Conservation (phyloP, 1,284 basidiomycete genomes). For the Pulveroboletus sp. region DNA sequence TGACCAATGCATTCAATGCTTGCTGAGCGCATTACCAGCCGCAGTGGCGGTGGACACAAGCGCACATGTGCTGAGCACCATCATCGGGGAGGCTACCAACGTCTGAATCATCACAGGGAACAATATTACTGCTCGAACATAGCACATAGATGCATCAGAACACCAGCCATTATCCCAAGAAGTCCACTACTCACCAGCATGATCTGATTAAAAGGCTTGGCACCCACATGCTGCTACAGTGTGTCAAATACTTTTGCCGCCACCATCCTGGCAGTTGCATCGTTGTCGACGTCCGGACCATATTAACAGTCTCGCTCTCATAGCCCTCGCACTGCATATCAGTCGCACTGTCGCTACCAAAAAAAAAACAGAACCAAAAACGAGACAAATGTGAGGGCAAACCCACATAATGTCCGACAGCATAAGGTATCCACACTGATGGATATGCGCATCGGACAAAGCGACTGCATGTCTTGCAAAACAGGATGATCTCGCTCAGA, state of each 20-base stretch:
- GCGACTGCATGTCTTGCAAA: slow-evolving; percentile 61
- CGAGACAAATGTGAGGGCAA: background rate
- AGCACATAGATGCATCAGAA: slow-evolving; percentile 1
- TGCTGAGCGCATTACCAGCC: slow-evolving; percentile 87
- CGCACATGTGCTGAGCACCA: slow-evolving; percentile 94
- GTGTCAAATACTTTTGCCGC: slow-evolving; percentile 94
- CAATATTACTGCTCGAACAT: slow-evolving; percentile 89
- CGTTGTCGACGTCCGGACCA: slow-evolving; percentile 88
- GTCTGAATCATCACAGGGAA: slow-evolving; percentile 99
- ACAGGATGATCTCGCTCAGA: slow-evolving; percentile 80
- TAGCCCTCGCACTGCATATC: slow-evolving; percentile 87
- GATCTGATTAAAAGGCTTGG: slow-evolving; percentile 93
- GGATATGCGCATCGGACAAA: slow-evolving; percentile 70
- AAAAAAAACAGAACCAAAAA: background rate
- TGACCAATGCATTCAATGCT: slow-evolving; percentile 75
- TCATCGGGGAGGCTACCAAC: slow-evolving; percentile 86
- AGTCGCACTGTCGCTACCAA: slow-evolving; percentile 72
- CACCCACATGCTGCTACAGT: slow-evolving; percentile 87
- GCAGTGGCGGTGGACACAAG: slow-evolving; percentile 89
- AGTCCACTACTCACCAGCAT: slow-evolving; percentile 69
- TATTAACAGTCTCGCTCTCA: slow-evolving; percentile 86
- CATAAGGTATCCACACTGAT: slow-evolving; percentile 88
- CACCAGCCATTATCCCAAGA: background rate
- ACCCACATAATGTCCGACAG: slow-evolving; percentile 85
- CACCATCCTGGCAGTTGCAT: slow-evolving; percentile 83